A percentile compares a stretch with the other conserved stretches of the same genome.
Conservation (phyloP, 768 basidiomycete genomes). For the Saitozyma podzolica region DNA sequence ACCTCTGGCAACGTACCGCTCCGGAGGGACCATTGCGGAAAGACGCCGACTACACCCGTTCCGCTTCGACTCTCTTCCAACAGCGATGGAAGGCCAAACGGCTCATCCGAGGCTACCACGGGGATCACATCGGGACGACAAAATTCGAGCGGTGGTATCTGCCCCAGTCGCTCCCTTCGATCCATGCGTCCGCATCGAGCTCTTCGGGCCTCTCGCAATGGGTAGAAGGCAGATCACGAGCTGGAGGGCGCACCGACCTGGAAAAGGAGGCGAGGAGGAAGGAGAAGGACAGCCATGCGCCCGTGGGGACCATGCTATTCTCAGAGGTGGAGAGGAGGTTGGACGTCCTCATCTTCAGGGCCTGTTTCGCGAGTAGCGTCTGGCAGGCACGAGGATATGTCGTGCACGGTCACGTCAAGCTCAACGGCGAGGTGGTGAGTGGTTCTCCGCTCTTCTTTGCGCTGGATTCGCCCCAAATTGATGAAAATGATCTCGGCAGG, state of each 20-base stretch:
- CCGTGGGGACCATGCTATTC: constrained; percentile 94
- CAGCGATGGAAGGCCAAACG: constrained; percentile 87
- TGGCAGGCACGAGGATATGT: constrained; percentile 86
- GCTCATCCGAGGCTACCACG: constrained; percentile 88
- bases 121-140: constrained; percentile 87
- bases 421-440: constrained; percentile 86
- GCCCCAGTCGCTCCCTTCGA: constrained; percentile 72
- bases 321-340: constrained; percentile 89
- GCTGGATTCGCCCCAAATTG: not conserved
- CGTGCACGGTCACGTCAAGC: constrained; percentile 77
- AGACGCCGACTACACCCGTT: constrained; percentile 64
- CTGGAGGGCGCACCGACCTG: constrained; percentile 54
- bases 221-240: constrained; percentile 56
- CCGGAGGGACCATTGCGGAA: constrained; percentile 40
- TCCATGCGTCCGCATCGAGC: constrained; percentile 27
- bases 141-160: constrained; percentile 95
- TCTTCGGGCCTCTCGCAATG: constrained; percentile 24
- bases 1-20: constrained; percentile 77
- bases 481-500: constrained; percentile 56
- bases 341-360: constrained; percentile 86
- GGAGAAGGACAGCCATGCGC: constrained; percentile 69
- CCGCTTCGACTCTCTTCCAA: constrained; percentile 72
- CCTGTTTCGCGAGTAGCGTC: constrained; percentile 82
- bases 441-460: not conserved
- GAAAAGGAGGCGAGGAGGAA: constrained; percentile 59